Conservation (phyloP, 257 asterid species). For the Striga asiatica region DNA sequence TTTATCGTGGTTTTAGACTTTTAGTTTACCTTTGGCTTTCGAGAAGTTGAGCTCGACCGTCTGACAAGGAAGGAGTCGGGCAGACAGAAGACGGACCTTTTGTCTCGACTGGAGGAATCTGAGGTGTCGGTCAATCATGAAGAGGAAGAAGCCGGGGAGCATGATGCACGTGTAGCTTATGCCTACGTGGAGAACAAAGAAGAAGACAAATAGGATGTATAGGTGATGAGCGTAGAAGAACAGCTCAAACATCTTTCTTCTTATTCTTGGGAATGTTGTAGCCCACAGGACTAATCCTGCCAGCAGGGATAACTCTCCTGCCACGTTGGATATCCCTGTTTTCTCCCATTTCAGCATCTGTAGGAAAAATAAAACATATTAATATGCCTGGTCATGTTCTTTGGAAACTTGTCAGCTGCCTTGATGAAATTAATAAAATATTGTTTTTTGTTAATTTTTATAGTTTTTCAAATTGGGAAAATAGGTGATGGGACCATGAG, state of each 20-base stretch:
- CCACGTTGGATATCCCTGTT: conserved; percentile 45
- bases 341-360: conserved; percentile 71
- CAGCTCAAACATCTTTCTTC: conserved; percentile 70
- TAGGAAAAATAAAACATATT: background rate
- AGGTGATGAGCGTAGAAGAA: conserved; percentile 80
- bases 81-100: conserved; percentile 45
- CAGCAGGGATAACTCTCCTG: conserved; percentile 68
- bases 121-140: conserved; percentile 59
- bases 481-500: too few relatives aligned
- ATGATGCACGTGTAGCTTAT: conserved; percentile 33
- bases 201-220: conserved; percentile 54
- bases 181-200: conserved; percentile 73
- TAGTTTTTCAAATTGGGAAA: too few relatives aligned
- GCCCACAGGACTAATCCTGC: conserved; percentile 63
- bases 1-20: too few relatives aligned
- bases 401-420: too few relatives aligned
- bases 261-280: conserved; percentile 48
- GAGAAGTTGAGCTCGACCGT: conserved; percentile 69
- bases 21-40: conserved; percentile 48
- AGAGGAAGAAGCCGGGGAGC: conserved; percentile 88
- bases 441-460: too few relatives aligned
- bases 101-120: conserved; percentile 65
- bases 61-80: conserved; percentile 49
- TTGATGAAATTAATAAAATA: too few relatives aligned
- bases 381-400: background rate